Evolutionary conservation across 2,329 filamentous ascomycete genomes (phyloP), one percentile per base, ranked within the genome.

Genomic region (Pseudogymnoascus sp.): DNA sequence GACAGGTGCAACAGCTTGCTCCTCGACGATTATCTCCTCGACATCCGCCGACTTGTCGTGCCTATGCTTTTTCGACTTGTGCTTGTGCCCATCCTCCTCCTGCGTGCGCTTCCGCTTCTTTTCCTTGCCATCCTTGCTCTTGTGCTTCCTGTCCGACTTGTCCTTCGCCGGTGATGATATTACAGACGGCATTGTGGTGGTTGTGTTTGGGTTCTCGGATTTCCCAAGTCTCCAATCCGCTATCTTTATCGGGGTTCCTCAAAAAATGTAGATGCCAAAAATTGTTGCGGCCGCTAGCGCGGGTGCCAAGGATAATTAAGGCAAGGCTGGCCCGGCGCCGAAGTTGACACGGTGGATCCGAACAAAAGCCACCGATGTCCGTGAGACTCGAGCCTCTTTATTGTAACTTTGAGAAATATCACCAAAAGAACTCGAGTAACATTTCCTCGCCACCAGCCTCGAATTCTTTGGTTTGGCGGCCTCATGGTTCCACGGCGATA

Each of bases 21-120:
- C 47, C 59, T 64, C 59, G 2, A 40, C n/a, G 35, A 21, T 40
- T 37, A 61, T 37, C 2, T 37, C 65, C 71, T 59, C 70, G 76
- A 71, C 76, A 76, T 76, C 69, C 74, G 74, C 70, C 76, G 76
- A 66, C 47, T 78, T 79, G 29, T 76, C 73, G 4, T 76, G 74
- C 38, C 76, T 73, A 56, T 73, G 72, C 62, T 79, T 76, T 74
- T 80, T 80, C 62, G 76, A 75, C 70, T 79, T 80, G 68, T 75
- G 72, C 65, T 76, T 77, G 66, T 74, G 74, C 63, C 77, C 78
- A 65, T 77, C 77, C 67, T 77, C 76, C 19, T 63, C 67, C 29
- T 69, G 65, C 24, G 72, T 70, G 64, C 74, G 67, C 71, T 78
- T 79, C 44, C 74, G 70, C 64, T 76, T 76, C 68, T 77, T 80